Base-by-base conservation (phyloP, 106 monocot genomes). In the Platanthera zijinensis region DNA sequence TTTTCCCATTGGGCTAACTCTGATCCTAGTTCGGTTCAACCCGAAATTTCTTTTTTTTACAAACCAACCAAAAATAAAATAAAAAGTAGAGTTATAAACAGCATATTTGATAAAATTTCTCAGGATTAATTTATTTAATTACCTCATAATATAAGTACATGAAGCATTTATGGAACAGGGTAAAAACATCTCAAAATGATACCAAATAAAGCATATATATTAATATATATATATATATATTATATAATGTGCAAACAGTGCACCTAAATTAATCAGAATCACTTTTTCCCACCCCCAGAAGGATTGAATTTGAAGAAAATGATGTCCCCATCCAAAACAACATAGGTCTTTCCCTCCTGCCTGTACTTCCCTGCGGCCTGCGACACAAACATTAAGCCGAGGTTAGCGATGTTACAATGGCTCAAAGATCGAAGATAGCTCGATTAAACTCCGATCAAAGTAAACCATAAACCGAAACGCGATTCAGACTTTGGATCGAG, bases 281-380 rank as follows among this genome's bases (percentile, higher is more conserved):
- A 97, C 77, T 97, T 97, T 53, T 97, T 97, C 57, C 97, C 97
- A 17, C 93, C 97, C 0, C 94, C 91, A 49, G 97, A 93, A 3
- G 92, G 90, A 77, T 97, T 97, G 59, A 97, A 97, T 80, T 97
- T 97, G 79, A 97, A 97, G 83, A 94, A 97, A 56, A 97, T 94
- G 17, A 97, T 84, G 80, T 97, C 97, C 1, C 80, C 97, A 81
- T 97, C 97, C 75, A 94, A 93, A 61, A 97, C 97, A 18, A 94
- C 76, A 73, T 97, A 97, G 1, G 94, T 94, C 80, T 97, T 97
- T 52, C 97, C 97, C 82, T 97, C 97, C 83, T 97, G 97, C 79
- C 79, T 83, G 76, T 97, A 97, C 77, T 94, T 97, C 10, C 97
- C 97, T 78, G 89, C 93, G 78, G 97, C 97, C 97, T 97, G 81